These are phyloP conservation scores for Alternaria hordeiaustralica DNA, from an alignment of 2,329 filamentous ascomycete species.

Conservation along the genomic window DNA sequence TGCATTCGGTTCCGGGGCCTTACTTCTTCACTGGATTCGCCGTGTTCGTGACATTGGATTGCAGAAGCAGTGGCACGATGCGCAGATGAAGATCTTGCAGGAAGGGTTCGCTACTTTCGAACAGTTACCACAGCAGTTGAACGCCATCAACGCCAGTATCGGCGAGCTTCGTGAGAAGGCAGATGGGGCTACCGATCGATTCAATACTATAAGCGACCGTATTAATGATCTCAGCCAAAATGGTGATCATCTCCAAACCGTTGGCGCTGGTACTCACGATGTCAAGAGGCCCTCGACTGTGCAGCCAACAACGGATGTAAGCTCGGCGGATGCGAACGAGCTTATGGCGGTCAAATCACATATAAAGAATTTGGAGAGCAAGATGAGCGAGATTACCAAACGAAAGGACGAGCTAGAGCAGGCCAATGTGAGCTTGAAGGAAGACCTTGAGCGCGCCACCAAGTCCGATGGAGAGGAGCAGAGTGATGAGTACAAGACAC, in stretches of 20 bases:
- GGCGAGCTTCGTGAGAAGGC: not conserved
- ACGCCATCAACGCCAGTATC: not conserved
- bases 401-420: not conserved
- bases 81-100: not conserved
- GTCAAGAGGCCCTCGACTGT: not conserved
- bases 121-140: not conserved
- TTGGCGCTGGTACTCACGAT: not conserved
- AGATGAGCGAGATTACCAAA: not conserved
- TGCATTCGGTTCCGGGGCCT: not conserved
- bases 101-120: not conserved
- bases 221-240: not conserved
- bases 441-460: not conserved
- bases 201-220: not conserved
- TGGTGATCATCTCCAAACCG: not conserved
- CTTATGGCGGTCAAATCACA: not conserved
- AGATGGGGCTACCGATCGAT: not conserved
- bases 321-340: not conserved
- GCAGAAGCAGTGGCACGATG: not conserved
- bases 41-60: not conserved
- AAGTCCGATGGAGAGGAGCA: not conserved
- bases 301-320: not conserved
- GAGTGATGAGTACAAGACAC: not conserved
- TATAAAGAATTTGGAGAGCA: not conserved
- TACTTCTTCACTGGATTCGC: not conserved
- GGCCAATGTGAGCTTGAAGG: not conserved